Evolutionary conservation across 805 yeast genomes (phyloP), one percentile per base, ranked within the genome.

Genomic region (Candida sonorensis): DNA sequence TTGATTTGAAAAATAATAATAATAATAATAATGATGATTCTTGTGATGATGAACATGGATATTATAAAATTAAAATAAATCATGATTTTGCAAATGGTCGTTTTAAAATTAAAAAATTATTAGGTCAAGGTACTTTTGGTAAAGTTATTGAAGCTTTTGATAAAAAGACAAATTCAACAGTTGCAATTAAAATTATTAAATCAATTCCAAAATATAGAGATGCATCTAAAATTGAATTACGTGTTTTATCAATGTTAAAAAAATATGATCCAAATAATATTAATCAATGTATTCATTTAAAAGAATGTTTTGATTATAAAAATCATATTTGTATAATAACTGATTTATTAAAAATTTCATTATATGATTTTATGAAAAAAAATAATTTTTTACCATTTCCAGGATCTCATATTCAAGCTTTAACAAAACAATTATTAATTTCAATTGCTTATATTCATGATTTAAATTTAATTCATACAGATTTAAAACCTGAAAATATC

Each of bases 241-340:
- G 97, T 29, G 86, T 92, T 10, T 62, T 92, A 37, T 65, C 82
- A 12, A 79, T 90, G 31, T 61, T 86, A 36, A 75, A 81, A 36
- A 71, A 71, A 47, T 77, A 76, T 52, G 97, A 86, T 53, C 75
- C 80, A 19, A 55, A 64, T 19, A 81, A 75, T 55, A 46, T 60
- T 47, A 82, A 74, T 58, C 81, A 75, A 55, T 92, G 97, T 55
- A 80, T 90, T 38, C 90, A 87, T 47, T 59, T 90, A 37, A 67
- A 82, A 18, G 97, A 88, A 48, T 87, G 92, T 51, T 83, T 90
- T 55, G 98, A 92, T 59, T 92, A 72, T 58, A 71, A 92, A 42
- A 86, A 88, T 51, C 99, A 92, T 59, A 86, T 92, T 27, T 88
- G 97, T 62, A 76, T 92, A 34, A 94, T 92, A 2, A 88, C 97